These are phyloP conservation scores for Sequoiadendron giganteum DNA, from an alignment of 75 land plant genomes.

Conservation along the genomic window DNA sequence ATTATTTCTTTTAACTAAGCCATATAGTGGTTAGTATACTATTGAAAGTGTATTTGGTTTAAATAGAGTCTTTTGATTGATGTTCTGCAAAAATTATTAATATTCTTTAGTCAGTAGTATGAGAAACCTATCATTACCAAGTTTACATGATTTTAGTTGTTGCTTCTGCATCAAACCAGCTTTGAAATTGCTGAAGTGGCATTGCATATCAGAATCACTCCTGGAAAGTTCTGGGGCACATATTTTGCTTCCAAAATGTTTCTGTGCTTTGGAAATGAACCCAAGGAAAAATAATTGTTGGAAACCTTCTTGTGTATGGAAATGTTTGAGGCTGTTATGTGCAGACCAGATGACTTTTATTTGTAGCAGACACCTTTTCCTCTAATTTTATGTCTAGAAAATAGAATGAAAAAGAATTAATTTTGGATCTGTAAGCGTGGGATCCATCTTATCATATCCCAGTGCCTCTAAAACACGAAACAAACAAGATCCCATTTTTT, in stretches of 20 bases:
- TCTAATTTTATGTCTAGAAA: too few relatives aligned
- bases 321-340: background rate
- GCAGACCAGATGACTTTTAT: background rate
- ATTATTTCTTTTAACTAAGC: background rate
- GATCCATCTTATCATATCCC: background rate
- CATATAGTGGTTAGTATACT: background rate
- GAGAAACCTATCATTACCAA: background rate
- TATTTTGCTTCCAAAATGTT: background rate
- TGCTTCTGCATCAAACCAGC: background rate
- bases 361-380: background rate
- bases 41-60: background rate
- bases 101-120: background rate
- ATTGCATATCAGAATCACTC: background rate
- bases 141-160: background rate
- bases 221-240: background rate
- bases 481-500: too few relatives aligned
- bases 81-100: background rate
- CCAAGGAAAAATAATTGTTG: background rate
- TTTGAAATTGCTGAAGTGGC: background rate
- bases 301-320: background rate
- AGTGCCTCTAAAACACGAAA: background rate
- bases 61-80: background rate
- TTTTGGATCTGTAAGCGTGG: background rate
- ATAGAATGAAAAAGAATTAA: too few relatives aligned
- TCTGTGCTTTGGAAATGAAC: background rate